These are phyloP conservation scores for Alternaria brassicae DNA, from an alignment of 2,329 filamentous ascomycete genomes.

Conservation along the genomic window DNA sequence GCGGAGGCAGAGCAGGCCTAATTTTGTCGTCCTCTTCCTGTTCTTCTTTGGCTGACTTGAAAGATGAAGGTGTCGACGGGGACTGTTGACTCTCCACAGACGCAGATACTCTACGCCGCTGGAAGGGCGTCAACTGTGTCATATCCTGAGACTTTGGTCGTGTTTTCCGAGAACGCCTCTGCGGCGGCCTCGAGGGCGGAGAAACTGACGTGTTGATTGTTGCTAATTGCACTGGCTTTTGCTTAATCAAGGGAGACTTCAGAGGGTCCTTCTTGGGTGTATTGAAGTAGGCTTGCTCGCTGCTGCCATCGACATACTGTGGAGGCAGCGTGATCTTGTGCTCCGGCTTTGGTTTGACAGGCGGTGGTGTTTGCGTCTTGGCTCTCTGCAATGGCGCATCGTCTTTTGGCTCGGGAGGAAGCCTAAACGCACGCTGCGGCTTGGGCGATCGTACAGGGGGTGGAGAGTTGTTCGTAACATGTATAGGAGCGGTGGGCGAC, in stretches of 20 bases:
- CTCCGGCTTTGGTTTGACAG: conserved; percentile 44
- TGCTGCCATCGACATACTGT: conserved; percentile 24
- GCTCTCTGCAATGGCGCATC: conserved; percentile 25
- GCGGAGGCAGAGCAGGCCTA: conserved; percentile 47
- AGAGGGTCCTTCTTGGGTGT: conserved; percentile 32
- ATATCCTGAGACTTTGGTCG: conserved; percentile 36
- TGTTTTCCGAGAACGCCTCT: conserved; percentile 25
- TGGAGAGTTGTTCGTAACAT: conserved; percentile 31
- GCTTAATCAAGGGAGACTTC: conserved; percentile 34
- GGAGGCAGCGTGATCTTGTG: conserved; percentile 24
- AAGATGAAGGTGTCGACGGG: conserved; percentile 43
- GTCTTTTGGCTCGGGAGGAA: conserved; percentile 39
- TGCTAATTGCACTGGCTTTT: conserved; percentile 35
- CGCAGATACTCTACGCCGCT: conserved; percentile 31
- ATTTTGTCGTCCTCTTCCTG: conserved; percentile 38
- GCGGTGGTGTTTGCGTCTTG: conserved; percentile 34
- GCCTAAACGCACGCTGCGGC: conserved; percentile 44
- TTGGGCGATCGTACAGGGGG: conserved; percentile 53
- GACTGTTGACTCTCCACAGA: conserved; percentile 38
- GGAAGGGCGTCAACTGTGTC: conserved; percentile 24
- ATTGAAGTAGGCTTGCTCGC: conserved; percentile 23
- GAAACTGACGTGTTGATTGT: conserved; percentile 27
- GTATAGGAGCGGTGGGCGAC: conserved; percentile 22
- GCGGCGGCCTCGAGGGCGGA: conserved; percentile 30
- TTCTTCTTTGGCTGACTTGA: conserved; percentile 47